A percentile compares a stretch with the other conserved stretches of the same genome.
Evolutionary conservation across 768 basidiomycete species (phyloP).

Genomic region (Phylloporus arenicola): DNA sequence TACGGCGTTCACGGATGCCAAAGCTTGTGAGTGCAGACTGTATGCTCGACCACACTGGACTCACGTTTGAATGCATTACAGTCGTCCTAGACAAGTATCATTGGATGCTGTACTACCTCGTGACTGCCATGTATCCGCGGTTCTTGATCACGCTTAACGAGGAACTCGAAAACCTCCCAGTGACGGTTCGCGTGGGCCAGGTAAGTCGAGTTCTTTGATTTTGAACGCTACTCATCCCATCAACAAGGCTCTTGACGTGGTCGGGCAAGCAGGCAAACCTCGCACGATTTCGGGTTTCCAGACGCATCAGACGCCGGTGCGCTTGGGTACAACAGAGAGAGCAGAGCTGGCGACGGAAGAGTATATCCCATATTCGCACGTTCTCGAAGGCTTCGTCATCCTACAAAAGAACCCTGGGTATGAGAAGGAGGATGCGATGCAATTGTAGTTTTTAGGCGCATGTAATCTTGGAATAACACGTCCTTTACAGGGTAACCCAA

Average conservation of each 20-base stretch:
- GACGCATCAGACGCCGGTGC: constrained; percentile 94
- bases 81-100: constrained; percentile 94
- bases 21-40: constrained; percentile 62
- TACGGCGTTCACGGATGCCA: constrained; percentile 90
- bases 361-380: constrained; percentile 83
- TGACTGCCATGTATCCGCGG: constrained; percentile 95
- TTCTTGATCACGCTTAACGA: constrained; percentile 98
- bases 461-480: neutral
- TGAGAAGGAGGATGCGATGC: constrained; percentile 84
- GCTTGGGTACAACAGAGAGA: constrained; percentile 89
- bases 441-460: constrained; percentile 40
- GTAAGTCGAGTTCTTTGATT: constrained; percentile 34
- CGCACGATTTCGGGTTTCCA: constrained; percentile 97
- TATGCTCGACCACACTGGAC: neutral
- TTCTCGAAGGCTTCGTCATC: constrained; percentile 90
- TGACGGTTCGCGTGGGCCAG: constrained; percentile 93
- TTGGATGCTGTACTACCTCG: constrained; percentile 98
- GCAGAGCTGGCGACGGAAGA: constrained; percentile 97
- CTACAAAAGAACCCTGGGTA: constrained; percentile 89
- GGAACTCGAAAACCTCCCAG: constrained; percentile 75
- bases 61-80: constrained; percentile 27
- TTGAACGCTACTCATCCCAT: constrained; percentile 1
- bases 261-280: constrained; percentile 97
- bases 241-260: constrained; percentile 84
- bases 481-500: too few species aligned